phyloP scores from a whole-genome alignment of 2,329 filamentous ascomycete genomes.

The Pyrenophora tritici-repentis region DNA sequence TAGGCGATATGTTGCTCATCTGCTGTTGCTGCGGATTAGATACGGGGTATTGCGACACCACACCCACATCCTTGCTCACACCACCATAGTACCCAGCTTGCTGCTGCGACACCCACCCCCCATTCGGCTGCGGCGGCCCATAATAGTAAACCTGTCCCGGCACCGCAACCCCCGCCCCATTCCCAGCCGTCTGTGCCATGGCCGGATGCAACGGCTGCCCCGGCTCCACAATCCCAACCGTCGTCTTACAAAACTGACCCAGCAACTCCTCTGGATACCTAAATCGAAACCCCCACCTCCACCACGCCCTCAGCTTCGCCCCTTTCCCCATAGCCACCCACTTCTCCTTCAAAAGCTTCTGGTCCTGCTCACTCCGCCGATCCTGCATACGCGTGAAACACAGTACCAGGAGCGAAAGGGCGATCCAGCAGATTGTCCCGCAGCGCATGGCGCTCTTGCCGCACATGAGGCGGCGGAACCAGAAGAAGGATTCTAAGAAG shows the following conservation, averaged over 20 bases:
- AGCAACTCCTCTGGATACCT: conserved; percentile 37
- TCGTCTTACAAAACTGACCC: conserved; percentile 36
- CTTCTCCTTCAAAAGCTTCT: conserved; percentile 34
- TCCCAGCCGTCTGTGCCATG: conserved; percentile 32
- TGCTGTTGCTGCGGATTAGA: conserved; percentile 5
- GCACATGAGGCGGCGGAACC: conserved; percentile 44
- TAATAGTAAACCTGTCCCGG: conserved; percentile 32
- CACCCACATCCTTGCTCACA: conserved; percentile 17
- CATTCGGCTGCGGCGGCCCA: conserved; percentile 28
- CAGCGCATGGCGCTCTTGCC: conserved; percentile 37
- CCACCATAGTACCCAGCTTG: conserved; percentile 25
- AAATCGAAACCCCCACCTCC: conserved; percentile 39
- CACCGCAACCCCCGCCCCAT: conserved; percentile 2
- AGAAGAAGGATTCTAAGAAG: conserved; percentile 40
- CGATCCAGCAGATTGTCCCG: conserved; percentile 41
- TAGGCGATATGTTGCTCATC: conserved; percentile 6
- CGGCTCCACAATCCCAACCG: conserved; percentile 36
- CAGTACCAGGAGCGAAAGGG: conserved; percentile 35
- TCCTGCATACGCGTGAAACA: conserved; percentile 43
- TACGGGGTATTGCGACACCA: conserved; percentile 16
- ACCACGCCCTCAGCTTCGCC: conserved; percentile 41
- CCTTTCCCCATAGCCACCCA: conserved; percentile 37
- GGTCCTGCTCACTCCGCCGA: conserved; percentile 36
- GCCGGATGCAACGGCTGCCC: conserved; percentile 30
- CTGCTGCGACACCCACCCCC: conserved; percentile 22